Conservation (phyloP, 73 alveolate genomes). For the Symbiodinium pilosum region DNA sequence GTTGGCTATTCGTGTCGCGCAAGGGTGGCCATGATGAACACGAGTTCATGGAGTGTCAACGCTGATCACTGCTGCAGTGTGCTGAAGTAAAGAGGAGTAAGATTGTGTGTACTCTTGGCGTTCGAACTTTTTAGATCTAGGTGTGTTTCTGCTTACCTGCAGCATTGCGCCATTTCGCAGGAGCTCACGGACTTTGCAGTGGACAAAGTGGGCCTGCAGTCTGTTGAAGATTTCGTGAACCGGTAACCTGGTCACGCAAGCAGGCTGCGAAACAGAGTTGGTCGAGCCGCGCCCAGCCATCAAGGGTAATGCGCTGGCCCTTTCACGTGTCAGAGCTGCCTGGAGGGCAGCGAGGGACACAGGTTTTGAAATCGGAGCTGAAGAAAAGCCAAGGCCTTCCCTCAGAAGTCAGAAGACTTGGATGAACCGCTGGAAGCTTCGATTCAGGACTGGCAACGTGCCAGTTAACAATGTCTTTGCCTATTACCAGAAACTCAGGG, state of each 20-base stretch:
- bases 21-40: no score
- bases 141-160: no score
- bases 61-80: no score
- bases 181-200: neutral
- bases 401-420: neutral
- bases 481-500: no score
- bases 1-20: no score
- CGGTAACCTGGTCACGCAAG: neutral
- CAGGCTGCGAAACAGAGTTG: neutral
- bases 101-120: no score
- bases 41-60: no score
- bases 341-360: neutral
- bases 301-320: neutral
- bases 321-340: neutral
- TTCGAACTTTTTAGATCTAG: no score
- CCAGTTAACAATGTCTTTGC: no score
- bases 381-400: neutral
- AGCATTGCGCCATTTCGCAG: no score
- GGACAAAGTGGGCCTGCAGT: neutral
- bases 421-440: neutral
- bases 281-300: neutral
- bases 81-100: no score
- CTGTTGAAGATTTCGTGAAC: neutral
- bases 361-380: neutral
- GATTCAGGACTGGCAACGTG: neutral